These are phyloP conservation scores for Bidens hawaiensis DNA, from an alignment of 140 eudicot species.

Conservation along the genomic window DNA sequence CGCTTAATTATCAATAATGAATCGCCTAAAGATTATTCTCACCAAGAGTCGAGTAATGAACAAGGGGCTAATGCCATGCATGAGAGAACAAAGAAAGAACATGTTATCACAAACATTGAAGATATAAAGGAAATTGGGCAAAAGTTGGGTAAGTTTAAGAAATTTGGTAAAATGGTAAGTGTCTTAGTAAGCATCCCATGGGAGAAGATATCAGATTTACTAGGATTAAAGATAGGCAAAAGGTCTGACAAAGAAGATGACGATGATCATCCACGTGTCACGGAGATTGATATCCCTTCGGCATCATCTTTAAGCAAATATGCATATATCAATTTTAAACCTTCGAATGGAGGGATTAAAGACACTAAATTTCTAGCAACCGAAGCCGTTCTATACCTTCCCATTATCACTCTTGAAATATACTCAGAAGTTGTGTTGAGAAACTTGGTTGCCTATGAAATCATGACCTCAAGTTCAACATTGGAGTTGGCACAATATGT, in stretches of 20 bases:
- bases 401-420: slow-evolving; percentile 28
- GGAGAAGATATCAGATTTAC: slow-evolving; percentile 26
- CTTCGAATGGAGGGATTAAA: slow-evolving; percentile 25
- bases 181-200: slow-evolving; percentile 30
- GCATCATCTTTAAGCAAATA: slow-evolving; percentile 24
- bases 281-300: slow-evolving; percentile 35
- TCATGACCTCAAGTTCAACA: slow-evolving; percentile 14
- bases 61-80: neutral
- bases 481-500: slow-evolving; percentile 29
- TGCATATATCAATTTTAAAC: slow-evolving; percentile 21
- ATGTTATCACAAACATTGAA: slow-evolving; percentile 18
- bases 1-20: slow-evolving; percentile 21
- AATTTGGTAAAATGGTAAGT: slow-evolving; percentile 19
- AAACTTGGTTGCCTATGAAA: slow-evolving; percentile 42
- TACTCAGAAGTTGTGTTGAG: slow-evolving; percentile 32
- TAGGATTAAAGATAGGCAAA: slow-evolving; percentile 19
- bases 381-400: slow-evolving; percentile 26
- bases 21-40: slow-evolving; percentile 9
- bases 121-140: slow-evolving; percentile 26
- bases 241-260: slow-evolving; percentile 9
- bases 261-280: slow-evolving; percentile 13
- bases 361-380: slow-evolving; percentile 16
- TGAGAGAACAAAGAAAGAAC: neutral
- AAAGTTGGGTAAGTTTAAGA: slow-evolving; percentile 16
- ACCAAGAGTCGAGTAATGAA: neutral